These are phyloP conservation scores for Stygiomarasmius scandens DNA, from an alignment of 1,284 basidiomycete genomes.

Conservation along the genomic window DNA sequence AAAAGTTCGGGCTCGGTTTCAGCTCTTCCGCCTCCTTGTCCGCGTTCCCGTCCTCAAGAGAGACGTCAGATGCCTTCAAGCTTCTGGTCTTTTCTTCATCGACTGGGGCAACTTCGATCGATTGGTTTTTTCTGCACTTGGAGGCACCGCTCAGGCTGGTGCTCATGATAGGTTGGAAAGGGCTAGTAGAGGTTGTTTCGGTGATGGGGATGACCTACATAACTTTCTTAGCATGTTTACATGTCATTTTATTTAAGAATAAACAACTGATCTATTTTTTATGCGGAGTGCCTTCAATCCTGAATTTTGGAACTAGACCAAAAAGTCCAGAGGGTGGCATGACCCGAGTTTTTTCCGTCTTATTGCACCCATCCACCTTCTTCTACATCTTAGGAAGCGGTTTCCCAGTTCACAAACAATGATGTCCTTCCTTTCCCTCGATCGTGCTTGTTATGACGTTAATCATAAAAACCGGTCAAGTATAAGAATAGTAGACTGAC, in stretches of 20 bases:
- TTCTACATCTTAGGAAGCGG: too few species aligned
- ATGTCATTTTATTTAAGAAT: not conserved
- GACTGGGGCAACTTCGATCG: conserved; percentile 34
- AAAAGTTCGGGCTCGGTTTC: conserved; percentile 84
- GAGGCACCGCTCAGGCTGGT: conserved; percentile 61
- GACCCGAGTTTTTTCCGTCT: not conserved
- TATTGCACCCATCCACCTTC: too few species aligned
- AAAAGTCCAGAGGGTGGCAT: too few species aligned
- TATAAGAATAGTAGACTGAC: too few species aligned
- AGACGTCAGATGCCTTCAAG: conserved; percentile 41
- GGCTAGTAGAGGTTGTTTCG: conserved; percentile 26
- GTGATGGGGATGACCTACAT: conserved; percentile 32
- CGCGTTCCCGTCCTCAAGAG: conserved; percentile 89
- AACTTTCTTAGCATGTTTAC: not conserved
- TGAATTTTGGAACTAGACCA: too few species aligned
- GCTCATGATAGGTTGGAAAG: conserved; percentile 40
- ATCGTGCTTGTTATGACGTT: too few species aligned
- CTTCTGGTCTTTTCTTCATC: conserved; percentile 34
- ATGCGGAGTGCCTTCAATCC: too few species aligned
- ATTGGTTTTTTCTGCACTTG: conserved; percentile 45
- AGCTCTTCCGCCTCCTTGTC: conserved; percentile 80
- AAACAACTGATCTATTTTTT: not conserved
- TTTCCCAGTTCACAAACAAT: too few species aligned
- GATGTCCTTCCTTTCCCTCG: too few species aligned
- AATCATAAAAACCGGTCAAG: too few species aligned